Conservation (phyloP, 768 basidiomycete species). For the Boletus edulis region DNA sequence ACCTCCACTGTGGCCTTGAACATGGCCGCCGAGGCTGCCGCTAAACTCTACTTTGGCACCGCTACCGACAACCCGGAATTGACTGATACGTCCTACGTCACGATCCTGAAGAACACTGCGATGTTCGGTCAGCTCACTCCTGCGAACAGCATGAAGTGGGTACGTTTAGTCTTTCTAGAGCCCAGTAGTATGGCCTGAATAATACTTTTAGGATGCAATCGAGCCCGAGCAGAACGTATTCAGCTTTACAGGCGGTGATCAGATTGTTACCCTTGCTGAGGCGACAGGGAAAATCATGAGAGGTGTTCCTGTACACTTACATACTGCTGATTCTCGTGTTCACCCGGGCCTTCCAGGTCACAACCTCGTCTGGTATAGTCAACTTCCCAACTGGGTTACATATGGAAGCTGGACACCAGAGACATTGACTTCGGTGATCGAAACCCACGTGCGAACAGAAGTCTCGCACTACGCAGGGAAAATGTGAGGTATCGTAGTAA, state of each 20-base stretch:
- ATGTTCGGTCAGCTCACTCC: slow-evolving; percentile 23
- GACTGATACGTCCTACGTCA: slow-evolving; percentile 26
- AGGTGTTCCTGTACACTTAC: slow-evolving; percentile 3
- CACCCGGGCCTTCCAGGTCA: slow-evolving; percentile 8
- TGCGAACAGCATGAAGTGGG: slow-evolving; percentile 22
- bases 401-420: slow-evolving; percentile 12
- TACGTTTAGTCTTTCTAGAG: not conserved
- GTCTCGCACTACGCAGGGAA: slow-evolving; percentile 14
- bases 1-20: slow-evolving; percentile 25
- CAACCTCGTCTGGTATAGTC: slow-evolving; percentile 18
- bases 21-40: slow-evolving; percentile 36
- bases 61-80: slow-evolving; percentile 49
- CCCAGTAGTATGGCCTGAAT: not conserved
- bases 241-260: slow-evolving; percentile 20
- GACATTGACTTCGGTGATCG: slow-evolving; percentile 13
- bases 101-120: slow-evolving; percentile 3
- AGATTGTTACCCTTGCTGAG: slow-evolving; percentile 19
- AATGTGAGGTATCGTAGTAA: slow-evolving; percentile 1
- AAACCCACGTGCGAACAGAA: slow-evolving; percentile 18
- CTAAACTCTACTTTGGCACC: slow-evolving; percentile 47
- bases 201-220: slow-evolving; percentile 11
- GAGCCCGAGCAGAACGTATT: slow-evolving; percentile 26
- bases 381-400: slow-evolving; percentile 16
- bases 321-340: not conserved
- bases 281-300: slow-evolving; percentile 18